These are phyloP conservation scores for Chloromonas sp. DNA, from an alignment of 163 green algal genomes.

Conservation along the genomic window DNA sequence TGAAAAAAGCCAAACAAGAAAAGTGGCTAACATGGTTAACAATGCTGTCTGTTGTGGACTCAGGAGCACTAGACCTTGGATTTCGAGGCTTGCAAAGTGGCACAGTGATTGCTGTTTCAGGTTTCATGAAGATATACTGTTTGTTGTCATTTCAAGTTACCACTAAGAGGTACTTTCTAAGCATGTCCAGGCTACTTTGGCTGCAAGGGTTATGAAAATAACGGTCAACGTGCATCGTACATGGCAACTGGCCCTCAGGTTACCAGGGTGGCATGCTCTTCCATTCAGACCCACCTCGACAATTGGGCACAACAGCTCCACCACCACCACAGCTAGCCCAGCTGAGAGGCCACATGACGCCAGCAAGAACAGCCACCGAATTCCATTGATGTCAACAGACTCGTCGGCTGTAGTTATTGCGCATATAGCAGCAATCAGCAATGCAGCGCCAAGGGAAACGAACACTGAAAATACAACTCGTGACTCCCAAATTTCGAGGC, in stretches of 20 bases:
- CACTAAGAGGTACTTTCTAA: not conserved
- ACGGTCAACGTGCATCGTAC: not conserved
- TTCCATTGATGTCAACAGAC: not conserved
- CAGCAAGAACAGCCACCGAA: slow-evolving; percentile 5
- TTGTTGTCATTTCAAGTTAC: not conserved
- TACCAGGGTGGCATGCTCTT: not conserved
- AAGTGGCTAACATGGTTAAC: too few relatives aligned
- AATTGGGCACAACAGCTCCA: not conserved
- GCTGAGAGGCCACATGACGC: not conserved
- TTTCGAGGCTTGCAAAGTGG: too few relatives aligned
- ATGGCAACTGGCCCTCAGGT: not conserved
- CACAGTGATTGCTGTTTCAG: too few relatives aligned
- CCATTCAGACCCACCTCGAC: not conserved
- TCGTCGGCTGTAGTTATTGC: not conserved
- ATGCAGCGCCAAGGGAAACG: too few relatives aligned
- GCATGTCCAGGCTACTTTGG: too few relatives aligned
- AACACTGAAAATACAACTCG: too few relatives aligned
- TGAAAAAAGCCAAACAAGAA: too few relatives aligned
- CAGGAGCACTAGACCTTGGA: too few relatives aligned
- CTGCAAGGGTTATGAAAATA: not conserved
- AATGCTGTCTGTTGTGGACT: too few relatives aligned
- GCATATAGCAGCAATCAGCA: too few relatives aligned
- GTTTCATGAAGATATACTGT: too few relatives aligned
- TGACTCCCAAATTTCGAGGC: too few relatives aligned
- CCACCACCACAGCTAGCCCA: not conserved